Conservation (phyloP, 495 filamentous ascomycete genomes). For the Pseudotulostoma volvatum region DNA sequence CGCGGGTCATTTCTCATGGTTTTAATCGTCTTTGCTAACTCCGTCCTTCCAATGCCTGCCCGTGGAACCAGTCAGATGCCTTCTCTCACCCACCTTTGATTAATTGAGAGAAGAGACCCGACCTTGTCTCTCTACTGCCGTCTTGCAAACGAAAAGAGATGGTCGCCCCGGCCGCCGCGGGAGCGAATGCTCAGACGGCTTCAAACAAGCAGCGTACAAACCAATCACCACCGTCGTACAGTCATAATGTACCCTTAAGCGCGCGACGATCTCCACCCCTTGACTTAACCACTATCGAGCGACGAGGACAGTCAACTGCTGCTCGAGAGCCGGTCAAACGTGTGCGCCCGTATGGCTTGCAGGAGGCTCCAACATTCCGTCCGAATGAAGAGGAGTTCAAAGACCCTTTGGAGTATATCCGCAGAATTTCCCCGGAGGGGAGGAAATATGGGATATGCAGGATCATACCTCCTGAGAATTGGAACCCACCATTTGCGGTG, state of each 20-base stretch:
- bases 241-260: slow-evolving; percentile 48
- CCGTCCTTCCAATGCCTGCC: background rate
- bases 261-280: slow-evolving; percentile 55
- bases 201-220: slow-evolving; percentile 24
- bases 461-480: slow-evolving; percentile 81
- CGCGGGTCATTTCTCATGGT: too few relatives aligned
- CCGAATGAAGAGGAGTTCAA: slow-evolving; percentile 89
- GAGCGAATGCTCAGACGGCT: slow-evolving; percentile 23
- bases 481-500: slow-evolving; percentile 90
- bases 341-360: slow-evolving; percentile 62
- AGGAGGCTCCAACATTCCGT: slow-evolving; percentile 81
- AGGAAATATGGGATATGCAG: slow-evolving; percentile 80
- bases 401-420: slow-evolving; percentile 83
- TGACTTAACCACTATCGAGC: slow-evolving; percentile 80
- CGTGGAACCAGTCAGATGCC: background rate
- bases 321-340: slow-evolving; percentile 60
- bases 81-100: slow-evolving; percentile 1
- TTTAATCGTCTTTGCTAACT: background rate
- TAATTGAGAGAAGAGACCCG: slow-evolving; percentile 7
- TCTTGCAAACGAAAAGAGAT: slow-evolving; percentile 19
- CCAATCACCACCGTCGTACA: slow-evolving; percentile 30
- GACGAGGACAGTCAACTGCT: slow-evolving; percentile 61
- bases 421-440: slow-evolving; percentile 74
- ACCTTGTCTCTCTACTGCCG: slow-evolving; percentile 6
- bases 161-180: slow-evolving; percentile 36